Evolutionary conservation across 129 eudicot species (phyloP).

Genomic region (Daucus carota): DNA sequence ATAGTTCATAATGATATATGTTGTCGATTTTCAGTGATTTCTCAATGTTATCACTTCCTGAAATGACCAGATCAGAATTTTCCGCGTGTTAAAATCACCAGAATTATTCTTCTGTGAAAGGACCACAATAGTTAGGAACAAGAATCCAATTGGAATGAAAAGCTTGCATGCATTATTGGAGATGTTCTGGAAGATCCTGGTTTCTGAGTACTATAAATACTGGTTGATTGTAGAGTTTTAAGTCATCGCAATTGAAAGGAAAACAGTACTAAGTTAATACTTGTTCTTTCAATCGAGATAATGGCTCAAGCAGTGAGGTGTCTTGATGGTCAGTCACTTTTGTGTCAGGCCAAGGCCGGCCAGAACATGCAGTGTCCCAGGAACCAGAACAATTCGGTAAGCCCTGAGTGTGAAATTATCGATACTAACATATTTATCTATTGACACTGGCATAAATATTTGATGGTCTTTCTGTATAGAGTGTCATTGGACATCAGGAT

Average conservation of each 20-base stretch:
- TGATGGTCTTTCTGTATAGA: not conserved
- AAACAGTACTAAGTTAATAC: not conserved
- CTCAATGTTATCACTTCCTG: not conserved
- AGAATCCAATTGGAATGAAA: not conserved
- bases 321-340: not conserved
- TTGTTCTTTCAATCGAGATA: not conserved
- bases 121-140: not conserved
- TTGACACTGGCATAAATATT: not conserved
- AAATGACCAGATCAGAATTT: no score
- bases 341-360: not conserved
- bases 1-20: no score
- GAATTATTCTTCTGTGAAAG: not conserved
- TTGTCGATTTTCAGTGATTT: no score
- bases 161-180: not conserved
- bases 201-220: not conserved
- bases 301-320: conserved; percentile 5
- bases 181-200: not conserved
- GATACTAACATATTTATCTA: not conserved
- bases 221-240: not conserved
- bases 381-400: not conserved
- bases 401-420: not conserved
- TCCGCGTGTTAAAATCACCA: no score
- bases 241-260: not conserved
- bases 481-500: not conserved
- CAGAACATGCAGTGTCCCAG: not conserved